These are phyloP conservation scores for Protomyces macrosporus DNA, from an alignment of 1,139 yeast species.

Conservation along the genomic window DNA sequence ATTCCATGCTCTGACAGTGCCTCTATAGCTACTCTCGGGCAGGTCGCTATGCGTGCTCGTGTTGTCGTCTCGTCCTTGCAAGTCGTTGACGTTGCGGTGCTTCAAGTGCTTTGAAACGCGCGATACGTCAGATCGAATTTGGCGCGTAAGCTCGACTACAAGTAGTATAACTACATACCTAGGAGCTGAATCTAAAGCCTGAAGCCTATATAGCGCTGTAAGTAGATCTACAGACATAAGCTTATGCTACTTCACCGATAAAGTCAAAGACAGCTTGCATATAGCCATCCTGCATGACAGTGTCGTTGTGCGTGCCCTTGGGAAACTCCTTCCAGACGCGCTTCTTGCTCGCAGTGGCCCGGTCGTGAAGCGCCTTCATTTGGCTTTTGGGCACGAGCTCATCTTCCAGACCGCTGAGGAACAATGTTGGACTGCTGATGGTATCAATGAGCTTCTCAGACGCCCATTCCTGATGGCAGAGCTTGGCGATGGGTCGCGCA, in stretches of 20 bases:
- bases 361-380: constrained; percentile 57
- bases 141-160: too few relatives aligned
- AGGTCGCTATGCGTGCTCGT: too few relatives aligned
- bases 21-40: too few relatives aligned
- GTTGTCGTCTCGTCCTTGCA: too few relatives aligned
- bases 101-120: too few relatives aligned
- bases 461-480: constrained; percentile 81
- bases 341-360: constrained; percentile 38
- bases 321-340: constrained; percentile 32
- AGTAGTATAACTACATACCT: too few relatives aligned
- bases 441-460: constrained; percentile 57
- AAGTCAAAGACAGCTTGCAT: constrained; percentile 33
- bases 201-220: too few relatives aligned
- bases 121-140: too few relatives aligned
- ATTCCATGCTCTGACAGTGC: not conserved
- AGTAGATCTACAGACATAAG: too few relatives aligned
- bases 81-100: too few relatives aligned
- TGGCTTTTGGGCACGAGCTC: constrained; percentile 90
- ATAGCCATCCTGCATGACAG: constrained; percentile 33
- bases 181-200: too few relatives aligned
- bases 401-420: constrained; percentile 70
- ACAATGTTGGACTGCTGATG: constrained; percentile 59
- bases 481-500: constrained; percentile 50
- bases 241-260: constrained; percentile 16
- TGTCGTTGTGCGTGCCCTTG: constrained; percentile 33